Percentiles rank a stretch among this genome's conserved stretches.
Evolutionary conservation across 768 basidiomycete genomes (phyloP).

Genomic region (Termitomyces sp.): DNA sequence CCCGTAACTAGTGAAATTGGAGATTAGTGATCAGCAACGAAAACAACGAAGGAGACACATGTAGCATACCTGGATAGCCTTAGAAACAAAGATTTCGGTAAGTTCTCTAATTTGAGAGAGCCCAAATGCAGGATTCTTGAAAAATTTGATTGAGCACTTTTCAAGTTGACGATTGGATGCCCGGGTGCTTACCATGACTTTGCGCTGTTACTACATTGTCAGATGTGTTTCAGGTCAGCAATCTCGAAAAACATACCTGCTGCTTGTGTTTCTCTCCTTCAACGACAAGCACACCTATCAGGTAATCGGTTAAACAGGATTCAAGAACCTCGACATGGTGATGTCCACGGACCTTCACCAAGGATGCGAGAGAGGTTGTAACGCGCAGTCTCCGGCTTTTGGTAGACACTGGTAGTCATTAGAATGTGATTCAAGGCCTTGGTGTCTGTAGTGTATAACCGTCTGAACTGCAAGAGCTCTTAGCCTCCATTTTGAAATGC

Average conservation of each 20-base stretch:
- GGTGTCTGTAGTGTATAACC: conserved; percentile 11
- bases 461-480: conserved; percentile 31
- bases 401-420: conserved; percentile 49
- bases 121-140: conserved; percentile 68
- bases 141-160: conserved; percentile 1
- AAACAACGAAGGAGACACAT: not conserved
- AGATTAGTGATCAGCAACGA: not conserved
- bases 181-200: conserved; percentile 35
- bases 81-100: conserved; percentile 53
- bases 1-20: conserved; percentile 38
- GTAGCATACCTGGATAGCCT: conserved; percentile 42
- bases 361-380: conserved; percentile 37
- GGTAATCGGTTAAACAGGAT: not conserved
- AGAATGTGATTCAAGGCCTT: conserved; percentile 65
- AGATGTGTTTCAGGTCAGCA: not conserved
- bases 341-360: conserved; percentile 30
- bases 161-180: not conserved
- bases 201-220: conserved; percentile 25
- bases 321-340: too few species aligned
- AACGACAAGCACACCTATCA: conserved; percentile 47
- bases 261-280: conserved; percentile 45
- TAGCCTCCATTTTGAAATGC: conserved; percentile 53
- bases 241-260: conserved; percentile 26
- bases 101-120: conserved; percentile 53
- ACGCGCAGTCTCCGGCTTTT: conserved; percentile 45